These are phyloP conservation scores for Echium plantagineum DNA, from an alignment of 257 asterid genomes.

Conservation along the genomic window DNA sequence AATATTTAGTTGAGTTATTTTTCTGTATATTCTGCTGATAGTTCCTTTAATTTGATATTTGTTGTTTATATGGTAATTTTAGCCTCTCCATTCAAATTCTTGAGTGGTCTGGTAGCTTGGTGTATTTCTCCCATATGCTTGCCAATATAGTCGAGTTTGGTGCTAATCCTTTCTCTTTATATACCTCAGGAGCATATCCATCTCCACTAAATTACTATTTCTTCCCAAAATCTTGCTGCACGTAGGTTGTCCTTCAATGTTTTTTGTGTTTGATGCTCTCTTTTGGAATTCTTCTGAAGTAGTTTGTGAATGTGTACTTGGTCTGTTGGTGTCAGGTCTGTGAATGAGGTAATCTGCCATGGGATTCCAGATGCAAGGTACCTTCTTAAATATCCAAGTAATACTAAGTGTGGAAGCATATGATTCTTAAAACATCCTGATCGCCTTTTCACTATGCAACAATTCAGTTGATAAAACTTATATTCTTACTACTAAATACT, in stretches of 20 bases:
- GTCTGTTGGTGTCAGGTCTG: slow-evolving; percentile 55
- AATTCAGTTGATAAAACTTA: too few relatives aligned
- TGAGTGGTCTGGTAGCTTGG: too few relatives aligned
- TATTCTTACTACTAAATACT: slow-evolving; percentile 3
- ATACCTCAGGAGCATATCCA: slow-evolving; percentile 88
- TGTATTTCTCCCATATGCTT: background rate
- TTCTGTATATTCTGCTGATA: too few relatives aligned
- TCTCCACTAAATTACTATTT: slow-evolving; percentile 88
- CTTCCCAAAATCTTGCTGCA: slow-evolving; percentile 99
- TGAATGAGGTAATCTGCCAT: slow-evolving; percentile 95
- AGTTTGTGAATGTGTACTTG: slow-evolving; percentile 11
- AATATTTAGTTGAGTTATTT: too few relatives aligned
- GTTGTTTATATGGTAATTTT: too few relatives aligned
- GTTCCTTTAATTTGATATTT: too few relatives aligned
- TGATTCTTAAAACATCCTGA: too few relatives aligned
- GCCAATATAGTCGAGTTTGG: background rate
- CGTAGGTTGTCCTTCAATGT: slow-evolving; percentile 64
- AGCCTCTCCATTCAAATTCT: too few relatives aligned
- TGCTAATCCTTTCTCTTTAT: slow-evolving; percentile 6
- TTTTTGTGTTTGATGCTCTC: slow-evolving; percentile 9
- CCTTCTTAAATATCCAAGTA: slow-evolving; percentile 1
- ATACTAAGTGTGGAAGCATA: too few relatives aligned
- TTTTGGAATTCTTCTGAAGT: slow-evolving; percentile 4
- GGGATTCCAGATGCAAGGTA: slow-evolving; percentile 99
- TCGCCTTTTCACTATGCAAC: too few relatives aligned